Conservation (phyloP, 768 basidiomycete species). For the Boletellus emodensis region DNA sequence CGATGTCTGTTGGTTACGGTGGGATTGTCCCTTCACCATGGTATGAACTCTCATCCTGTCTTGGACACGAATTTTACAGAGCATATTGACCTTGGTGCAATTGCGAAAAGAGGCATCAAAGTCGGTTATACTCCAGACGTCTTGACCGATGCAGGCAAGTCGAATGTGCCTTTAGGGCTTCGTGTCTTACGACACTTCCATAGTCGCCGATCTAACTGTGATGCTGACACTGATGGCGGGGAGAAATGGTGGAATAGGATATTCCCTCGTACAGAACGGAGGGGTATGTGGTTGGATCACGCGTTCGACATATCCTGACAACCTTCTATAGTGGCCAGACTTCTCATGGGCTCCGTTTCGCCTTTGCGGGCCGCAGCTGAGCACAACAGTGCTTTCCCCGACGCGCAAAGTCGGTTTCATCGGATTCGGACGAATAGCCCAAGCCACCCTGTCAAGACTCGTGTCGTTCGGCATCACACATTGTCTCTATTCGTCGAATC, state of each 20-base stretch:
- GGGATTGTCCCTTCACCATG: conserved; percentile 12
- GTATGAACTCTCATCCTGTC: background rate
- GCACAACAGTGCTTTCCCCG: conserved; percentile 45
- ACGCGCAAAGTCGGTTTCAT: conserved; percentile 81
- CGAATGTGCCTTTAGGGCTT: background rate
- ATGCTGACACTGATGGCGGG: conserved; percentile 95
- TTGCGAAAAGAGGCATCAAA: conserved; percentile 58
- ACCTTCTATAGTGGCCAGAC: conserved; percentile 62
- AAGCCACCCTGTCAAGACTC: conserved; percentile 75
- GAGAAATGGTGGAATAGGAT: conserved; percentile 67
- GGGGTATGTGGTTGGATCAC: conserved; percentile 42
- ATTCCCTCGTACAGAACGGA: conserved; percentile 63
- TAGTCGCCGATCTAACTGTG: conserved; percentile 85
- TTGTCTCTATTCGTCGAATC: conserved; percentile 64
- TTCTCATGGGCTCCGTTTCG: conserved; percentile 79
- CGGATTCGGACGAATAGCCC: conserved; percentile 93
- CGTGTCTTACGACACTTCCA: background rate
- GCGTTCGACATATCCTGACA: background rate
- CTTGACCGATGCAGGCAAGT: conserved; percentile 80
- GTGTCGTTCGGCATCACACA: conserved; percentile 77
- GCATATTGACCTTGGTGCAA: conserved; percentile 65
- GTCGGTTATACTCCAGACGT: conserved; percentile 94
- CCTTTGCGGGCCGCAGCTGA: conserved; percentile 81
- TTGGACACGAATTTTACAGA: conserved; percentile 44
- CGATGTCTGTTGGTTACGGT: conserved; percentile 92